Evolutionary conservation across 768 basidiomycete genomes (phyloP).

Genomic region (Lactarius vividus): DNA sequence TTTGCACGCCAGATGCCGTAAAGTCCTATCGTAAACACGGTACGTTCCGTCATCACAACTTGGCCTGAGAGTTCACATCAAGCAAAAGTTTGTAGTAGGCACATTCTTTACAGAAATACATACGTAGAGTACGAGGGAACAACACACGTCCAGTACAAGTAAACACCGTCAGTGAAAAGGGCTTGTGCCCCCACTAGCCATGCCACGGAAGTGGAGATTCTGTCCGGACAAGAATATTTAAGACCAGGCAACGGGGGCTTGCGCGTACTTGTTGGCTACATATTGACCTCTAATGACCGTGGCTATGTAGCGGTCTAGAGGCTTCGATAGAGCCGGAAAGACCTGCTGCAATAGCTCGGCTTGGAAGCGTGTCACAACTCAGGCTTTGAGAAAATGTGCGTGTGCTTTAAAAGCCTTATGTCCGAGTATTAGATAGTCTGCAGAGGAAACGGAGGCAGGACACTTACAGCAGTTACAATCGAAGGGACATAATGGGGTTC

Average conservation of each 20-base stretch:
- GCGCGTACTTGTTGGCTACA: constrained; percentile 27
- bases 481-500: constrained; percentile 82
- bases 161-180: not conserved
- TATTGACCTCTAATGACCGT: constrained; percentile 36
- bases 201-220: constrained; percentile 5
- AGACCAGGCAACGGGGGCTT: constrained; percentile 17
- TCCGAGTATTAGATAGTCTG: not conserved
- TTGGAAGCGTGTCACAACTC: not conserved
- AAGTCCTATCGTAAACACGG: not conserved
- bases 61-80: not conserved
- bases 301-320: constrained; percentile 27
- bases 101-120: not conserved
- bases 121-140: not conserved
- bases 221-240: constrained; percentile 18
- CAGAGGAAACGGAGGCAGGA: not conserved
- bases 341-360: not conserved
- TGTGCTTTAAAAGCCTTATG: constrained; percentile 28
- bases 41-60: not conserved
- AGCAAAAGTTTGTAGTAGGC: not conserved
- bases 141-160: not conserved
- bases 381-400: not conserved
- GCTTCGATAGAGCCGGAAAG: constrained; percentile 36
- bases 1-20: not conserved
- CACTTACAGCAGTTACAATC: constrained; percentile 85
- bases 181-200: constrained; percentile 14